phyloP scores from a whole-genome alignment of 768 basidiomycete genomes.

The Lyophyllum atratum region DNA sequence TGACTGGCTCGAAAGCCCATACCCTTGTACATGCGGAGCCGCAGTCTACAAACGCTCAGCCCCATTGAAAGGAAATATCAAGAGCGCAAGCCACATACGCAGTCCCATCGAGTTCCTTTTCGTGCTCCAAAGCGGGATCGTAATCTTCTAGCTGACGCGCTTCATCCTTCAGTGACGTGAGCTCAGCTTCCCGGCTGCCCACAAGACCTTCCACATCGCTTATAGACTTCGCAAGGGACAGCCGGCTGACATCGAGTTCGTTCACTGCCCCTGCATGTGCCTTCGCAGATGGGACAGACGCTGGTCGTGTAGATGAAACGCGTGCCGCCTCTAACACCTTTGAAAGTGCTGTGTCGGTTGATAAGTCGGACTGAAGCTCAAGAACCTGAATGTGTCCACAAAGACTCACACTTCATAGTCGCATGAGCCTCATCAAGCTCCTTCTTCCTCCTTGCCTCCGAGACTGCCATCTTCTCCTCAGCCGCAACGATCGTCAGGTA shows the following conservation, averaged over 20 bases:
- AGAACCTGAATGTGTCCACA: neutral
- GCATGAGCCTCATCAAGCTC: conserved; percentile 69
- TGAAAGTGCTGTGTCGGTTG: conserved; percentile 55
- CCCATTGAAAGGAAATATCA: neutral
- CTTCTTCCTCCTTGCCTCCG: conserved; percentile 59
- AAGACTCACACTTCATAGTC: conserved; percentile 58
- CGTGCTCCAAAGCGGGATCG: conserved; percentile 75
- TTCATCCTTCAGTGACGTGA: conserved; percentile 67
- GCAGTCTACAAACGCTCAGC: conserved; percentile 44
- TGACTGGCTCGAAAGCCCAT: conserved; percentile 72
- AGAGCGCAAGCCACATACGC: conserved; percentile 45
- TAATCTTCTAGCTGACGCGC: conserved; percentile 60
- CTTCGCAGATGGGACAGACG: conserved; percentile 66
- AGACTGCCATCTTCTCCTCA: conserved; percentile 66
- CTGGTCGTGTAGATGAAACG: conserved; percentile 67
- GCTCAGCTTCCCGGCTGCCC: conserved; percentile 69
- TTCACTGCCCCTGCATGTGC: conserved; percentile 63
- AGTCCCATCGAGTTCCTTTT: conserved; percentile 66
- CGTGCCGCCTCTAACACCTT: conserved; percentile 69
- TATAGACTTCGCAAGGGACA: conserved; percentile 74
- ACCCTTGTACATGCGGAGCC: conserved; percentile 67
- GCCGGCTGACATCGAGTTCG: conserved; percentile 60
- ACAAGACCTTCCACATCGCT: conserved; percentile 69
- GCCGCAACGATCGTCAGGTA: conserved; percentile 74
- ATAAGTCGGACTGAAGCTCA: neutral